Base-by-base conservation (phyloP, 2,329 filamentous ascomycete genomes). In the Capronia coronata region DNA sequence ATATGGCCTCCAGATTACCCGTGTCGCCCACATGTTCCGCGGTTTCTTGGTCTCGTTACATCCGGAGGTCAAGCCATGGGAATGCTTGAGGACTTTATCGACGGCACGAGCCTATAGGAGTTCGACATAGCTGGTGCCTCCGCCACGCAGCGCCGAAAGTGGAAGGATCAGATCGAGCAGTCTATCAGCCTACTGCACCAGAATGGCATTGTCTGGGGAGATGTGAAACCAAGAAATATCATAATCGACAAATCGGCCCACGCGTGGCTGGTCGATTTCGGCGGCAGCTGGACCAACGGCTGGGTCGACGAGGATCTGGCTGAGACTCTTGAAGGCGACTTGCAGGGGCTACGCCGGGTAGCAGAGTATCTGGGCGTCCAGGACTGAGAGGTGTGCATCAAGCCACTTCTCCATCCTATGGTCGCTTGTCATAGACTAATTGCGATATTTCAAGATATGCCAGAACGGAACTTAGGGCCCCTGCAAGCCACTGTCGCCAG, bases 201-300 rank as follows among this genome's bases (percentile, higher is more conserved):
- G 23, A 27, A 18, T 40, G 58, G 53, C 19, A 57, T 62, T n/a
- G 49, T 63, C 25, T 63, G 59, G 60, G 62, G 61, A 11, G 62
- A 63, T 54, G 60, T 55, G 19, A 63, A 62, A 51, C 48, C 61
- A 11, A 59, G 55, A 11, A 64, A 65, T 56, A 46, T 63, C 19
- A 46, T 65, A 21, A 54, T 64, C 44, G 62, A 64, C 42, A 40
- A 43, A 21, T 38, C 61, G 14, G 48, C 48, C 1, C 44, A 62
- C 52, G 14, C 49, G 25, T 63, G 59, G 52, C 41, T 65, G 8
- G 58, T 63, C 44, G 61, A 63, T 57, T 64, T 64, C 50, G 60
- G 59, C 23, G 62, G 61, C 25, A 60, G 54, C 43, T 64, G 48
- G 41, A 64, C 58, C n/a, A n/a, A 52, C 23, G 54, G 55, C 21